A percentile compares a stretch with the other conserved stretches of the same genome.
Evolutionary conservation across 2,329 filamentous ascomycete species (phyloP).

Genomic region (Alternaria sp.): DNA sequence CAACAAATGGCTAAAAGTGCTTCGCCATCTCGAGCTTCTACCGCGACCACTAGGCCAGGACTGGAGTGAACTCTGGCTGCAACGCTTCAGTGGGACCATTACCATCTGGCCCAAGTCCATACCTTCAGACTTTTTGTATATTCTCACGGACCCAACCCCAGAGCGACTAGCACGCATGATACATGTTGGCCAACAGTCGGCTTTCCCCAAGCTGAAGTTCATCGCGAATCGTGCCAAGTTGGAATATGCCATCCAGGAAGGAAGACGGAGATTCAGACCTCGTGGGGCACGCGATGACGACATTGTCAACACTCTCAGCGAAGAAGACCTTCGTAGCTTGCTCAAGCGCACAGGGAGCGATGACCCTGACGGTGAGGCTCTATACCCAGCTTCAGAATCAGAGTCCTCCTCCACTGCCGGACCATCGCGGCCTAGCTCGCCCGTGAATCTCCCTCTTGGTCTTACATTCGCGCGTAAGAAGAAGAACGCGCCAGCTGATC

Average conservation of each 20-base stretch:
- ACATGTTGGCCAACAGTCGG: slow-evolving; percentile 84
- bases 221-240: slow-evolving; percentile 85
- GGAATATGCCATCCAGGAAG: slow-evolving; percentile 70
- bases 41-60: slow-evolving; percentile 91
- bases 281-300: slow-evolving; percentile 40
- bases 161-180: slow-evolving; percentile 84
- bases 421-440: slow-evolving; percentile 35
- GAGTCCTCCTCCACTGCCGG: slow-evolving; percentile 40
- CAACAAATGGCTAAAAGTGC: slow-evolving; percentile 95
- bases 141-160: slow-evolving; percentile 81
- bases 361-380: slow-evolving; percentile 9
- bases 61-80: slow-evolving; percentile 96
- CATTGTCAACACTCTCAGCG: slow-evolving; percentile 50
- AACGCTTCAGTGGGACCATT: slow-evolving; percentile 91
- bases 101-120: slow-evolving; percentile 93
- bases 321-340: slow-evolving; percentile 55
- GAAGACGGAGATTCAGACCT: slow-evolving; percentile 54
- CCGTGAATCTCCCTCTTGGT: slow-evolving; percentile 34
- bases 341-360: slow-evolving; percentile 42
- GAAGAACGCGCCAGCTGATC: slow-evolving; percentile 14
- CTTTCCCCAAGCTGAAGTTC: slow-evolving; percentile 92
- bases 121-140: slow-evolving; percentile 80
- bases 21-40: slow-evolving; percentile 88
- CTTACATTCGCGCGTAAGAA: slow-evolving; percentile 36
- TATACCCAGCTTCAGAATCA: slow-evolving; percentile 33